Base-by-base conservation (phyloP, 495 filamentous ascomycete genomes). In the Saxophila tyrrhenica region DNA sequence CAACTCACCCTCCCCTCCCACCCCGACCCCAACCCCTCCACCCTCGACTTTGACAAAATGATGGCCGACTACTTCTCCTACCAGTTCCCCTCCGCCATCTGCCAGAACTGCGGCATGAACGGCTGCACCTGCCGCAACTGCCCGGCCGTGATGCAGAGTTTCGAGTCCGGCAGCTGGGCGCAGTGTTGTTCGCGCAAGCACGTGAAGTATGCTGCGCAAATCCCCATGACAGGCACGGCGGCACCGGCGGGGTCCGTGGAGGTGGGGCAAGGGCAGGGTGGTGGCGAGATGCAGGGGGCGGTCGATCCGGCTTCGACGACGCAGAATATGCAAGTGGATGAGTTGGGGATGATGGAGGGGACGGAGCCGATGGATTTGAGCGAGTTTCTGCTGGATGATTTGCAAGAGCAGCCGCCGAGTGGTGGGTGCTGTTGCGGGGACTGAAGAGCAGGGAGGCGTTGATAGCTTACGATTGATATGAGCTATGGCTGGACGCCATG, bases 111-210 rank as follows among this genome's bases (percentile, higher is more conserved):
- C 24, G 58, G 58, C 25, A 49, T 61, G n/a, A 57, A 43, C 42
- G 58, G 58, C 43, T 61, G 58, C 50, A 61, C 58, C n/a, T 61
- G 58, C 29, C 32, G 50, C 1, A 61, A 54, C 39, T 61, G 58
- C 39, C 58, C 58, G 10, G 45, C 58, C 20, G 46, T 54, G 13
- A 57, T 61, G 58, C 58, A 61, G 39, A 53, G 45, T 32, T 47
- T 46, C 15, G 48, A 24, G 21, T 45, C 29, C 22, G 58, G 58
- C 11, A 57, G 54, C 55, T 61, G 58, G 58, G 58, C 54, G 13
- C 49, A 61, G 22, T 61, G 58, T 44, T 61, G 58, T 41, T 46
- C 54, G 7, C 49, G 58, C 10, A 61, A 57, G 23, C 55, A 61
- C 48, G 55, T 52, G 41, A 5, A n/a, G 17, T 44, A 44, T 13